Evolutionary conservation across 1,284 basidiomycete species (phyloP).

Genomic region (Hymenochaete sp.): DNA sequence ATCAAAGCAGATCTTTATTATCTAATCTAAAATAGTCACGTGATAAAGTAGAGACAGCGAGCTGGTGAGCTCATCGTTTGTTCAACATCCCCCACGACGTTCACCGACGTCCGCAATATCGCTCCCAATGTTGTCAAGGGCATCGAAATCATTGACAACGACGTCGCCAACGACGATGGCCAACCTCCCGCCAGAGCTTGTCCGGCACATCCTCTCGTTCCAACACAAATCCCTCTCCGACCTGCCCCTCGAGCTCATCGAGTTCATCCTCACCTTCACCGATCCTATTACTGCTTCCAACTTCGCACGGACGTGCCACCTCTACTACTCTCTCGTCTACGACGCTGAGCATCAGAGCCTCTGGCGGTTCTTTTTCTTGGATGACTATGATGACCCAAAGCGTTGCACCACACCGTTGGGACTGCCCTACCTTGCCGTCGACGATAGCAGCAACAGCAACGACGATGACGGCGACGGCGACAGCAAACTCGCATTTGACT

Average conservation of each 20-base stretch:
- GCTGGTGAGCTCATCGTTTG: no score
- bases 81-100: no score
- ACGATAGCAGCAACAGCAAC: no score
- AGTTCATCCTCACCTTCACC: constrained; percentile 1
- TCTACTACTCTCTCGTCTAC: constrained; percentile 39
- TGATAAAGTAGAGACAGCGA: no score
- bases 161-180: no score
- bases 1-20: no score
- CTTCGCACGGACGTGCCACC: constrained; percentile 25
- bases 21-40: no score
- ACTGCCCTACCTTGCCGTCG: constrained; percentile 19
- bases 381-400: constrained; percentile 42
- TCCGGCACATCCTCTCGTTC: not conserved
- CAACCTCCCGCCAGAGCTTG: not conserved
- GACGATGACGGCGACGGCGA: no score
- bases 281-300: constrained; percentile 1
- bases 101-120: no score
- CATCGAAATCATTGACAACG: no score
- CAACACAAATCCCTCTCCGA: not conserved
- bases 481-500: constrained; percentile 40
- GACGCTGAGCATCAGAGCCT: constrained; percentile 36
- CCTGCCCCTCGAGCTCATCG: constrained; percentile 7
- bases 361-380: constrained; percentile 56
- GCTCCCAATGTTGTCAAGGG: no score
- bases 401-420: constrained; percentile 38